These are phyloP conservation scores for Rhizomucor miehei DNA, from an alignment of 371 early-diverging fungal genomes.

Conservation along the genomic window DNA sequence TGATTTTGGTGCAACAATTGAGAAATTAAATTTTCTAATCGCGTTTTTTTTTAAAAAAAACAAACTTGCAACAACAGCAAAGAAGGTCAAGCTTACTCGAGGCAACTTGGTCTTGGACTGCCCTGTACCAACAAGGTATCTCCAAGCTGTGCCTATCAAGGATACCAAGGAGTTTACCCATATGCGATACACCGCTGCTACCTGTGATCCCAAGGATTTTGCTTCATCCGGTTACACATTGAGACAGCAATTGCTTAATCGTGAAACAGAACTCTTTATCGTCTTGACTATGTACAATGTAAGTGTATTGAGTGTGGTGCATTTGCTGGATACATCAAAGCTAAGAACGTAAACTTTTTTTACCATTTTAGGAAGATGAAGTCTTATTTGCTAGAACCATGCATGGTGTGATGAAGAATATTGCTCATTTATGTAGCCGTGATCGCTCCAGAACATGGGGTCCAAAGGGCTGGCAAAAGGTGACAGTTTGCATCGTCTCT, in stretches of 20 bases:
- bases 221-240: conserved; percentile 69
- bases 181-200: conserved; percentile 83
- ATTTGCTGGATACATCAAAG: too few species aligned
- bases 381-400: conserved; percentile 88
- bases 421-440: conserved; percentile 82
- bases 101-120: conserved; percentile 81
- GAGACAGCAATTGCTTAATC: conserved; percentile 72
- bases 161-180: conserved; percentile 71
- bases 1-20: neutral
- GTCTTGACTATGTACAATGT: conserved; percentile 87
- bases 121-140: conserved; percentile 67
- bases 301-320: too few species aligned
- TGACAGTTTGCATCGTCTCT: conserved; percentile 86
- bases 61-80: conserved; percentile 21
- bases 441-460: conserved; percentile 85
- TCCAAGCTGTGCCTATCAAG: conserved; percentile 56
- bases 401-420: conserved; percentile 89
- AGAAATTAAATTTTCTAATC: too few species aligned
- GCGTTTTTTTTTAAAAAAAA: conserved; percentile 4
- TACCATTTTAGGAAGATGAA: conserved; percentile 73
- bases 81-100: conserved; percentile 62
- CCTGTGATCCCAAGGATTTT: conserved; percentile 85
- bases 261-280: conserved; percentile 83
- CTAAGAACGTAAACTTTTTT: neutral
- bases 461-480: conserved; percentile 88